Conservation (phyloP, 768 basidiomycete species). For the Polyporus arcularius region DNA sequence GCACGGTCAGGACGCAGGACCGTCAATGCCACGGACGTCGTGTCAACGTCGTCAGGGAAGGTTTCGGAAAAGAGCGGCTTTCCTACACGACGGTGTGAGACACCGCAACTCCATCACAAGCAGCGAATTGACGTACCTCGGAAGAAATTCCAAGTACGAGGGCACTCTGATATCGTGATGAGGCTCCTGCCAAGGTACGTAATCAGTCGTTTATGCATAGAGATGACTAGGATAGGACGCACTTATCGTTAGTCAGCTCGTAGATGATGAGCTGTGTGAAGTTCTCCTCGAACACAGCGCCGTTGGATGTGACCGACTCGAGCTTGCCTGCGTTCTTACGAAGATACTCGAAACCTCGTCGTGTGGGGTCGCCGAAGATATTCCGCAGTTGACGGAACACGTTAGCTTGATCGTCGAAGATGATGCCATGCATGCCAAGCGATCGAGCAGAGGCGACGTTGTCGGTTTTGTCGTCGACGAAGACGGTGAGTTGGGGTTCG, state of each 20-base stretch:
- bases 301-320: conserved; percentile 46
- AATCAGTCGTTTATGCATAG: conserved; percentile 33
- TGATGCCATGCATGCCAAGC: conserved; percentile 55
- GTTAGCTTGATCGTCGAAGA: conserved; percentile 38
- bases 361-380: conserved; percentile 47
- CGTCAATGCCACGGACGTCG: conserved; percentile 55
- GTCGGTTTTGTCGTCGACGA: conserved; percentile 62
- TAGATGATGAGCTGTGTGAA: conserved; percentile 61
- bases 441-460: conserved; percentile 61
- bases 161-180: conserved; percentile 36
- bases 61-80: conserved; percentile 21
- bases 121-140: conserved; percentile 32
- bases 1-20: conserved; percentile 36
- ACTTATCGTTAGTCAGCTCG: conserved; percentile 53
- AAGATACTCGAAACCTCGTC: conserved; percentile 45
- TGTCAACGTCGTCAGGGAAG: conserved; percentile 59
- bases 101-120: background rate
- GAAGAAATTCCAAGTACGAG: conserved; percentile 59
- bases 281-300: conserved; percentile 48
- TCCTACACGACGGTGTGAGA: background rate
- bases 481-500: conserved; percentile 50
- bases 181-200: conserved; percentile 36
- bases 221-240: conserved; percentile 44
- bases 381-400: conserved; percentile 51
- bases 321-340: conserved; percentile 40